phyloP scores from a whole-genome alignment of 495 filamentous ascomycete species.

The Tuber microsphaerosporum region DNA sequence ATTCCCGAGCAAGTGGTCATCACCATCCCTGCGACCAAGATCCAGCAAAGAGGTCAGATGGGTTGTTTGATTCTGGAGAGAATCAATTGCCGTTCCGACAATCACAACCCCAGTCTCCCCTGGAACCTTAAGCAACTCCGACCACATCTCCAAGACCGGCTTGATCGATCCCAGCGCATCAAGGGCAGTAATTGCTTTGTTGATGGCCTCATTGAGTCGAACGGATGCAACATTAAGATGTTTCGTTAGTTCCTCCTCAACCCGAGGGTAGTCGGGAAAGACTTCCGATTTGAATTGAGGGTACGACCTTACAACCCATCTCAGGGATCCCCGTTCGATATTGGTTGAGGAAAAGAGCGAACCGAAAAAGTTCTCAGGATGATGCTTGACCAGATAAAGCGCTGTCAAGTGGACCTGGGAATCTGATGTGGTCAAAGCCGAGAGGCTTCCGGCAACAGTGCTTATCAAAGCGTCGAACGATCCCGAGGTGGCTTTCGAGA shows the following conservation, averaged over 20 bases:
- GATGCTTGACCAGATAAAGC: slow-evolving; percentile 22
- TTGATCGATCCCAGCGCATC: slow-evolving; percentile 27
- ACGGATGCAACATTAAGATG: slow-evolving; percentile 28
- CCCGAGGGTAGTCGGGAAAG: slow-evolving; percentile 19
- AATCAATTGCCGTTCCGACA: slow-evolving; percentile 24
- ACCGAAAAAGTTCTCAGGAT: slow-evolving; percentile 25
- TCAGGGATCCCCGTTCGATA: slow-evolving; percentile 25
- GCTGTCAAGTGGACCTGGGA: slow-evolving; percentile 12
- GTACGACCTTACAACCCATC: slow-evolving; percentile 25
- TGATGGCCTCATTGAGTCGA: slow-evolving; percentile 25
- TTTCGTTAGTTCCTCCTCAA: slow-evolving; percentile 19
- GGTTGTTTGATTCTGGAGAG: slow-evolving; percentile 1
- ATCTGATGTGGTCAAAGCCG: slow-evolving; percentile 1
- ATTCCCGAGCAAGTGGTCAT: not conserved
- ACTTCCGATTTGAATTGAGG: slow-evolving; percentile 22
- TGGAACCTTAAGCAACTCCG: slow-evolving; percentile 25
- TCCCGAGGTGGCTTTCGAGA: slow-evolving; percentile 2
- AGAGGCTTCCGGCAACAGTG: slow-evolving; percentile 23
- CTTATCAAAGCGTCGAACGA: slow-evolving; percentile 27
- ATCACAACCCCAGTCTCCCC: slow-evolving; percentile 29
- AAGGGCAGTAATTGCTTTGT: slow-evolving; percentile 30
- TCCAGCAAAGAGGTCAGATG: slow-evolving; percentile 1
- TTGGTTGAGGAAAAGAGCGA: slow-evolving; percentile 27
- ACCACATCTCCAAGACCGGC: slow-evolving; percentile 28
- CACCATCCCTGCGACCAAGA: not conserved